Evolutionary conservation across 345 rosid genomes (phyloP).

Genomic region (Linum lewisii): DNA sequence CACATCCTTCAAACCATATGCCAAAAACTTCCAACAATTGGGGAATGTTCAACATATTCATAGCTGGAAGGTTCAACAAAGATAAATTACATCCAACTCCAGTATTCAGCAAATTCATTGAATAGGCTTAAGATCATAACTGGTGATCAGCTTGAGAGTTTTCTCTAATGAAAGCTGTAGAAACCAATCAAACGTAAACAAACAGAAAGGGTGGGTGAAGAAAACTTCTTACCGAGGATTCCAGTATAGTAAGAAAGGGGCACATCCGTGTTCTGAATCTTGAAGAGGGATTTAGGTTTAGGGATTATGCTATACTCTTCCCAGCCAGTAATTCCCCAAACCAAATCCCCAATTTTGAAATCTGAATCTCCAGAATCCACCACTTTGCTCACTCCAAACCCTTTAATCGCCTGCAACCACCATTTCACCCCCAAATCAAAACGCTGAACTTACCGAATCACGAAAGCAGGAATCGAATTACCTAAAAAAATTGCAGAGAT

Average conservation of each 20-base stretch:
- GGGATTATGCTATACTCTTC: slow-evolving; percentile 21
- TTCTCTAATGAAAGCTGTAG: no score
- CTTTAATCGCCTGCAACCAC: slow-evolving; percentile 13
- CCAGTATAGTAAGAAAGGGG: slow-evolving; percentile 23
- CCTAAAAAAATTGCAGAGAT: background rate
- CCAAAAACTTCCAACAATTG: no score
- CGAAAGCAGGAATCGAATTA: background rate
- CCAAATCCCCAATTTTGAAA: slow-evolving; percentile 21
- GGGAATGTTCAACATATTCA: no score
- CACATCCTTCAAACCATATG: no score
- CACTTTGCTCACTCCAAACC: slow-evolving; percentile 21
- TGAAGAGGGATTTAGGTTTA: slow-evolving; percentile 12
- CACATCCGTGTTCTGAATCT: slow-evolving; percentile 16
- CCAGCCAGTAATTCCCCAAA: slow-evolving; percentile 23
- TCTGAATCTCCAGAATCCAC: slow-evolving; percentile 16
- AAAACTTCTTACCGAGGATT: slow-evolving; percentile 14
- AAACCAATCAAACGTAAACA: no score
- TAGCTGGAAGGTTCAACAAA: no score
- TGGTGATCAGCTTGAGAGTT: no score
- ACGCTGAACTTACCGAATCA: no score
- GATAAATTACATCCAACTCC: no score
- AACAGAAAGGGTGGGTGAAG: no score
- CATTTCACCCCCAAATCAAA: no score
- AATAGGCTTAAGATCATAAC: background rate
- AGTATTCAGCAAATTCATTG: no score